Conservation (phyloP, 192 early-diverging fungal species). For the Backusella circina region DNA sequence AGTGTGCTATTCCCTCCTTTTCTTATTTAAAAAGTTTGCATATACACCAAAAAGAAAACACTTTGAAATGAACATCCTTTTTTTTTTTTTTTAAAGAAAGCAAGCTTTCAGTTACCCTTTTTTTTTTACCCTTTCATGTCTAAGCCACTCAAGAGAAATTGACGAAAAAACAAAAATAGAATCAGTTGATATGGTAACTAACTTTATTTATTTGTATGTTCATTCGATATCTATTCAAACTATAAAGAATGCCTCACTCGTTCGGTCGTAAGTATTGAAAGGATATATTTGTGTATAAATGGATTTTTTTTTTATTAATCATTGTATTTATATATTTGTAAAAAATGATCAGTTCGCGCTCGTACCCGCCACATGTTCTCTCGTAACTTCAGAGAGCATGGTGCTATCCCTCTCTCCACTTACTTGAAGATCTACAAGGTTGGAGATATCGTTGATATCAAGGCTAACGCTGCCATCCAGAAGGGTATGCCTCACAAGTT, state of each 20-base stretch:
- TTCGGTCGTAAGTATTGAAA: constrained; percentile 30
- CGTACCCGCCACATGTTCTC: constrained; percentile 98
- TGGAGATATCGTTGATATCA: constrained; percentile 99
- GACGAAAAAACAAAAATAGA: neutral
- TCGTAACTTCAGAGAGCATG: constrained; percentile 95
- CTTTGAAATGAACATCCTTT: neutral
- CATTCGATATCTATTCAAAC: neutral
- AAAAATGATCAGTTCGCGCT: constrained; percentile 62
- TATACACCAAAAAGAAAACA: neutral
- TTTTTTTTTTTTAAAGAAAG: too few species aligned
- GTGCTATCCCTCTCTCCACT: constrained; percentile 90
- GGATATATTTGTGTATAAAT: neutral
- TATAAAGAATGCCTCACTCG: constrained; percentile 32
- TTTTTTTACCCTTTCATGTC: constrained; percentile 4
- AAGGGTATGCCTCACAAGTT: constrained; percentile 99
- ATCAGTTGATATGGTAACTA: neutral
- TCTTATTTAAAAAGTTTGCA: neutral
- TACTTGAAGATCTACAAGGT: constrained; percentile 99
- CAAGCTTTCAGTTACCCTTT: constrained; percentile 9
- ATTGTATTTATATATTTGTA: neutral
- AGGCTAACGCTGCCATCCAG: constrained; percentile 98
- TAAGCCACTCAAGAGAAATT: neutral
- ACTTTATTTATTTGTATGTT: neutral
- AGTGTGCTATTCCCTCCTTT: neutral
- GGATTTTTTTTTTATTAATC: neutral